phyloP scores from a whole-genome alignment of 2,329 filamentous ascomycete genomes.

The Aspergillus costaricaensis region DNA sequence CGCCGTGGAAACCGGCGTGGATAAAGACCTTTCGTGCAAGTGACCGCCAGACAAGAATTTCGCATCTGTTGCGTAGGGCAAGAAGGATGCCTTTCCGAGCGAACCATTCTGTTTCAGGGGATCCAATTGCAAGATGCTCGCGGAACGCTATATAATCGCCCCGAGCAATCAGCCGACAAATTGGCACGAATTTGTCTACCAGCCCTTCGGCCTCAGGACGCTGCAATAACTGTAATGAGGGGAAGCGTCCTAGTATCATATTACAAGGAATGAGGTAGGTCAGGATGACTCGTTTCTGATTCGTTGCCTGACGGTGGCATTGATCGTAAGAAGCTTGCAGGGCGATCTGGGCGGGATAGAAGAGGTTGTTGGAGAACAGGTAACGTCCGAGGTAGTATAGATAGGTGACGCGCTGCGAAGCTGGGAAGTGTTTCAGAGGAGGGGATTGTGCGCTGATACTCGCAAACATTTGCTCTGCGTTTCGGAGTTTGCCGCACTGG shows the following conservation, averaged over 20 bases:
- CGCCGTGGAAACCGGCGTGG: slow-evolving; percentile 71
- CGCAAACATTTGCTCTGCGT: slow-evolving; percentile 84
- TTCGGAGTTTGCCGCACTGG: slow-evolving; percentile 76
- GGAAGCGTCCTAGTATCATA: slow-evolving; percentile 81
- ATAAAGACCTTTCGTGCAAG: slow-evolving; percentile 77
- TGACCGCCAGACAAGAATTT: slow-evolving; percentile 81
- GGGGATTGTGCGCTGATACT: slow-evolving; percentile 84
- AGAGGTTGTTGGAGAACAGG: slow-evolving; percentile 82
- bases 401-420: slow-evolving; percentile 84
- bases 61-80: slow-evolving; percentile 72
- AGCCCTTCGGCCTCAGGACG: slow-evolving; percentile 70
- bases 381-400: slow-evolving; percentile 94
- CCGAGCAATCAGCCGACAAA: slow-evolving; percentile 70
- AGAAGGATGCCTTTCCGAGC: slow-evolving; percentile 74
- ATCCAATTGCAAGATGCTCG: slow-evolving; percentile 60
- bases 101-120: slow-evolving; percentile 68
- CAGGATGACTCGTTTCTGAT: slow-evolving; percentile 77
- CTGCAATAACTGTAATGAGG: slow-evolving; percentile 65
- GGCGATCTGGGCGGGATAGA: slow-evolving; percentile 71
- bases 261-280: slow-evolving; percentile 82
- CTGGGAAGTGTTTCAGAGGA: slow-evolving; percentile 77
- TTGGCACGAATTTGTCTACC: slow-evolving; percentile 66
- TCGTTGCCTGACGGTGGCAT: slow-evolving; percentile 59
- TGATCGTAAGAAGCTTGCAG: slow-evolving; percentile 80
- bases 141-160: slow-evolving; percentile 78